Percentiles rank a stretch among this genome's conserved stretches.
phyloP scores from a whole-genome alignment of 2,329 filamentous ascomycete species.

The Xylariaceae sp. region DNA sequence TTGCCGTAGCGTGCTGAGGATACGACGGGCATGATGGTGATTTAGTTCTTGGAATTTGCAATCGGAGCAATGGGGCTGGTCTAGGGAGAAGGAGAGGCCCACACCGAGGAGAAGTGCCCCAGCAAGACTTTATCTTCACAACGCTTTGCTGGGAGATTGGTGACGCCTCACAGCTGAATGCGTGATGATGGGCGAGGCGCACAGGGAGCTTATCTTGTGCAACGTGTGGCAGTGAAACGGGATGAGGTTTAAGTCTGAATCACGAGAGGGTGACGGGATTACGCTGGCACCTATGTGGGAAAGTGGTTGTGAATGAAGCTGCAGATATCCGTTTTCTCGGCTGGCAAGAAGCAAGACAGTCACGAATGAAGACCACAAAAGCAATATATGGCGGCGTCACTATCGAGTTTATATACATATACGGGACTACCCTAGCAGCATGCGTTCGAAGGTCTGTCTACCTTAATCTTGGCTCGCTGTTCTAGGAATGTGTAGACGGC shows the following conservation, averaged over 20 bases:
- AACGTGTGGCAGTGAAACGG: constrained; percentile 10
- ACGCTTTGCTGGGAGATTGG: constrained; percentile 1
- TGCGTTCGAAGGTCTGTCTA: background rate
- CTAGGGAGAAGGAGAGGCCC: background rate
- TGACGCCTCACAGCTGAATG: background rate
- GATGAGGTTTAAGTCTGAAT: constrained; percentile 1
- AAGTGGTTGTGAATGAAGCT: background rate
- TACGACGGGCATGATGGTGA: constrained; percentile 51
- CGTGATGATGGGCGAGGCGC: constrained; percentile 3
- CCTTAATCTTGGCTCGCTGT: background rate
- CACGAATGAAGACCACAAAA: background rate
- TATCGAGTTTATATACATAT: constrained; percentile 12
- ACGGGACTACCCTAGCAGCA: background rate
- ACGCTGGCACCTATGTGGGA: background rate
- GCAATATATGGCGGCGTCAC: constrained; percentile 1
- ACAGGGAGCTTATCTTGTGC: constrained; percentile 13
- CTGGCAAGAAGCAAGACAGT: background rate
- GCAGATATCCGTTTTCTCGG: constrained; percentile 1
- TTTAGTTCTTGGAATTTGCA: background rate
- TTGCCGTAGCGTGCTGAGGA: constrained; percentile 77
- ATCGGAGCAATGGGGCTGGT: background rate
- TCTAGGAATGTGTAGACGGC: too few species aligned
- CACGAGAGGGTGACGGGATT: constrained; percentile 2
- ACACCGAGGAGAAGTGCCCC: too few species aligned
- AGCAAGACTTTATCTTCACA: constrained; percentile 2